Evolutionary conservation across 768 basidiomycete genomes (phyloP).

Genomic region (Polyporus arcularius): DNA sequence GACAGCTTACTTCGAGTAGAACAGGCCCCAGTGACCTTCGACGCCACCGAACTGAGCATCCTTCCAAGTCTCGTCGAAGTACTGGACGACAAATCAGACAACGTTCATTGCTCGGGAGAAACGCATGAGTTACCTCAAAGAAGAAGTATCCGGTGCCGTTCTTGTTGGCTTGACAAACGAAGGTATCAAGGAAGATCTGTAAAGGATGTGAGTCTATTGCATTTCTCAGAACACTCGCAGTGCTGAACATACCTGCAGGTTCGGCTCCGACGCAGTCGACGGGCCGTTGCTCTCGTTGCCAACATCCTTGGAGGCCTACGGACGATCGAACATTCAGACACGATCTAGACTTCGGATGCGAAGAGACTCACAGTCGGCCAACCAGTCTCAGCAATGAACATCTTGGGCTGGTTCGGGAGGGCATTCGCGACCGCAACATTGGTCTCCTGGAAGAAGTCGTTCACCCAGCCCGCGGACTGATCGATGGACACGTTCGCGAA

Average conservation of each 20-base stretch:
- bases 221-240: not conserved
- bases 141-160: slow-evolving; percentile 88
- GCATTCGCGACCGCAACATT: slow-evolving; percentile 58
- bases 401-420: slow-evolving; percentile 70
- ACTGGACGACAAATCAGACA: slow-evolving; percentile 40
- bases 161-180: slow-evolving; percentile 82
- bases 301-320: slow-evolving; percentile 51
- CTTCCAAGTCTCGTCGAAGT: slow-evolving; percentile 66
- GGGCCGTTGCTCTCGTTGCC: slow-evolving; percentile 67
- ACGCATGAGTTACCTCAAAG: slow-evolving; percentile 58
- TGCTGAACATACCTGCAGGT: slow-evolving; percentile 42
- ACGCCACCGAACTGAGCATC: slow-evolving; percentile 76
- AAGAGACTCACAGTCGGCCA: slow-evolving; percentile 63
- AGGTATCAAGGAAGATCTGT: slow-evolving; percentile 81
- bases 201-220: not conserved
- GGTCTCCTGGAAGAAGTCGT: slow-evolving; percentile 69
- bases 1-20: slow-evolving; percentile 51
- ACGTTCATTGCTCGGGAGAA: not conserved
- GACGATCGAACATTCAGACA: not conserved
- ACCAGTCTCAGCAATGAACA: slow-evolving; percentile 95
- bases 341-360: not conserved
- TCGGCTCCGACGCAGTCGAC: slow-evolving; percentile 57
- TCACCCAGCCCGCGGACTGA: slow-evolving; percentile 79
- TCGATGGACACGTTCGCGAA: slow-evolving; percentile 79
- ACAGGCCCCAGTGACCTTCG: slow-evolving; percentile 64